Evolutionary conservation across 257 asterid genomes (phyloP), one percentile per base, ranked within the genome.

Genomic region (Hygrophila difformis): DNA sequence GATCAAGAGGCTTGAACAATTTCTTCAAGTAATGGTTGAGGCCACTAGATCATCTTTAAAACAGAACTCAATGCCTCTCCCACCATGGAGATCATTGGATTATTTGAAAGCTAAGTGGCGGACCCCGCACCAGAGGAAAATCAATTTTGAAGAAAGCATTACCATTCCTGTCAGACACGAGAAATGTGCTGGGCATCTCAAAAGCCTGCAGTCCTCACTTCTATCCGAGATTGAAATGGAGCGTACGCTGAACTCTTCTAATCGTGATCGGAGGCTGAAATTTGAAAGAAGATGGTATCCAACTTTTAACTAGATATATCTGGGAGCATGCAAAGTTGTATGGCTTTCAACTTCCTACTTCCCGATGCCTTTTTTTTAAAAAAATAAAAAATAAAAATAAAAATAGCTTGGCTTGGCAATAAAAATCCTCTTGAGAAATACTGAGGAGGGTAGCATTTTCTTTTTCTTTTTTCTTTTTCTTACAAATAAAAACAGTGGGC

Each of bases 41-140:
- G 94, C 94, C 23, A 82, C 92, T 46, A 66, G 56, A 53, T 68
- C 76, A 14, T 83, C 94, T 35, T 54, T 83, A 48, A 76, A 77
- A 47, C 94, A 83, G 65, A 83, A 79, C 65, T 76, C 84, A 3
- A 79, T 83, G 94, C 94, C 87, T 39, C 71, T 79, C 14, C 93
- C 93, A 22, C 93, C 93, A 10, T 82, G 93, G 93, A 66, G 93
- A 59, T 75, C 93, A 11, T 68, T 72, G 1, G 65, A 76, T 20
- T 82, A 78, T 53, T 51, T 78, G 71, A 69, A 67, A 53, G 80
- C 93, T 0, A 82, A 82, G 49, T 82, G 93, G 93, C 78, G 69
- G 42, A 65, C 88, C 10, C 82, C 77, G 17, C 61, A 68, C 44
- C 50, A 47, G 14, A 58, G 85, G 59, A 75, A 64, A 47, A 52